Percentiles rank a stretch among this genome's conserved stretches.
Conservation (phyloP, 352 stramenopile genomes). For the Globisporangium recalcitrans region DNA sequence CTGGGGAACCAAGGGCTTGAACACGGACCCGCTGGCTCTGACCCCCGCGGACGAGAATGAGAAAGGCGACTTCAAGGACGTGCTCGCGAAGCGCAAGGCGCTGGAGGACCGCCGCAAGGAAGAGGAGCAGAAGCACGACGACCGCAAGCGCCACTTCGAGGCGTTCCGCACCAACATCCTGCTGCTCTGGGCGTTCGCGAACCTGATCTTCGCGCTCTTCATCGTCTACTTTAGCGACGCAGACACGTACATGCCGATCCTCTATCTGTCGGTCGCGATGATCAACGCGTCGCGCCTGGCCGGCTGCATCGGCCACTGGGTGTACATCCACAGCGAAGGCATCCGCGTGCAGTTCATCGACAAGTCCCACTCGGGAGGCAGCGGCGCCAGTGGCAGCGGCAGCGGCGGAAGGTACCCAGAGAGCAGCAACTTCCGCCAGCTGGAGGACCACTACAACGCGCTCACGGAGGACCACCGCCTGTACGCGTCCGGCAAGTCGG, state of each 20-base stretch:
- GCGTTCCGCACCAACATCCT: constrained; percentile 82
- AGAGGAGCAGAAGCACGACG: constrained; percentile 43
- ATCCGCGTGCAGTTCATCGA: constrained; percentile 38
- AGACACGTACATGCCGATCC: constrained; percentile 52
- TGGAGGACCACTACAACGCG: constrained; percentile 70
- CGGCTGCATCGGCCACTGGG: constrained; percentile 61
- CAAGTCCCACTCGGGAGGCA: constrained; percentile 53
- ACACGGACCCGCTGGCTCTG: constrained; percentile 46
- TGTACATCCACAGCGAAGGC: constrained; percentile 58
- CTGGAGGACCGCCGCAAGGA: constrained; percentile 66
- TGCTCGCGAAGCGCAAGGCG: constrained; percentile 69
- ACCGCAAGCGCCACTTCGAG: constrained; percentile 76
- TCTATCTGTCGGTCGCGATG: constrained; percentile 63
- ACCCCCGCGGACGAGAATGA: constrained; percentile 46
- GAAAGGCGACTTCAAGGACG: constrained; percentile 81
- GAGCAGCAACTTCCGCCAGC: constrained; percentile 40
- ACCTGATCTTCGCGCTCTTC: constrained; percentile 74
- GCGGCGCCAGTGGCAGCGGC: constrained; percentile 43
- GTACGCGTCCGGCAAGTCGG: constrained; percentile 38
- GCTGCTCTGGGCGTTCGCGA: constrained; percentile 75
- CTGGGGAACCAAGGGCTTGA: constrained; percentile 78
- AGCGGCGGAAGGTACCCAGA: constrained; percentile 31
- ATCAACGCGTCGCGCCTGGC: constrained; percentile 68
- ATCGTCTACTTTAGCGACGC: constrained; percentile 63
- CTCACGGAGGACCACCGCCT: constrained; percentile 60